phyloP scores from a whole-genome alignment of 805 yeast genomes.

The Metschnikowia vanudenii region DNA sequence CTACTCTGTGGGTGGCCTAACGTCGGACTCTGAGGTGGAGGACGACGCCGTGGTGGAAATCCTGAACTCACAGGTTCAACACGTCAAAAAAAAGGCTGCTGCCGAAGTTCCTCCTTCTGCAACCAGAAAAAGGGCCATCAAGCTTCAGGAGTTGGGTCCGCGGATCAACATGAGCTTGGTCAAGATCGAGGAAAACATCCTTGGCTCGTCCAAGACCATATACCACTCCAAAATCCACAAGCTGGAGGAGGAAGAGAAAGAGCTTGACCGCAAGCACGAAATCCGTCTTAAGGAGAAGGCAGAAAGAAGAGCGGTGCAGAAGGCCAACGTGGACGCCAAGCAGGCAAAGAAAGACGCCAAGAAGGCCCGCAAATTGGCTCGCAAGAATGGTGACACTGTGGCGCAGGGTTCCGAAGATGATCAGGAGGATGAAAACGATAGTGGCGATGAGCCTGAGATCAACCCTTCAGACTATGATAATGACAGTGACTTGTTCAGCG shows the following conservation, averaged over 20 bases:
- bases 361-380: constrained; percentile 62
- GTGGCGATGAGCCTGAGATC: constrained; percentile 36
- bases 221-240: constrained; percentile 75
- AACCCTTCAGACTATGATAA: constrained; percentile 47
- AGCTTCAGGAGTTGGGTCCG: constrained; percentile 91
- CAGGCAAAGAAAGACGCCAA: constrained; percentile 70
- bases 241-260: constrained; percentile 55
- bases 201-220: constrained; percentile 83
- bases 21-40: constrained; percentile 92
- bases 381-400: constrained; percentile 37
- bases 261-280: constrained; percentile 66
- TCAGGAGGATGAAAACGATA: constrained; percentile 25
- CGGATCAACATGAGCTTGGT: constrained; percentile 70
- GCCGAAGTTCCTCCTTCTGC: constrained; percentile 21
- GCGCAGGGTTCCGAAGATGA: constrained; percentile 28
- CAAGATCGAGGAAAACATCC: constrained; percentile 85
- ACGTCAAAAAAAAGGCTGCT: constrained; percentile 18
- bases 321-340: constrained; percentile 73
- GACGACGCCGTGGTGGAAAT: constrained; percentile 82
- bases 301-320: constrained; percentile 73
- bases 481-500: constrained; percentile 50
- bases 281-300: constrained; percentile 60
- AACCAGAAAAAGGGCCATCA: constrained; percentile 75
- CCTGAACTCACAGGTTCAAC: constrained; percentile 23
- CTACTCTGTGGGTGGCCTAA: constrained; percentile 73